Base-by-base conservation (phyloP, 2,329 filamentous ascomycete genomes). In the Trichophyton verrucosum region DNA sequence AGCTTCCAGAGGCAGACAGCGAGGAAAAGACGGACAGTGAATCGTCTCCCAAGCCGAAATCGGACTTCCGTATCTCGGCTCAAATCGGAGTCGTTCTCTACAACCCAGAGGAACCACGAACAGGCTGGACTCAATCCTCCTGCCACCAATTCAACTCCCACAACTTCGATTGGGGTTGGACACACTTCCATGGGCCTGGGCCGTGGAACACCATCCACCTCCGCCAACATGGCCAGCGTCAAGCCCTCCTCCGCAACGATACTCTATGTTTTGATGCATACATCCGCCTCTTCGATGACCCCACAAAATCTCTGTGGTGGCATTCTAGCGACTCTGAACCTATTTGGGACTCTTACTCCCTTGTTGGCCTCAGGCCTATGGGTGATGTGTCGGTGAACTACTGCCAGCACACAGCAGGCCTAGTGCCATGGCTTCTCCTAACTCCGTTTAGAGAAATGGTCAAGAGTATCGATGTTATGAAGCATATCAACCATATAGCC, bases 161-260 rank as follows among this genome's bases (percentile, higher is more conserved):
- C 58, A 82, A 81, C 47, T 71, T 82, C 11, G 83, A 86, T 65
- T 85, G 82, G 78, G 83, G 83, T 1, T 86, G 82, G 82, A 82
- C 81, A 38, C 79, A 82, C 61, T 86, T 84, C 68, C 78, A 81
- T 65, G 79, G 79, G 4, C 81, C 81, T 65, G 79, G 79, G 3
- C 81, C 81, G 3, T 81, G 81, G 72, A 80, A 81, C 62, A 77
- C 84, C 51, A 82, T 86, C 57, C 78, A 82, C 58, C 70, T 75
- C 38, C 81, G 83, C n/a, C 77, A 79, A 61, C 80, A 79, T 60
- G 77, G 78, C 36, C 81, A 85, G 66, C 78, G 82, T 38, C 78
- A 82, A 67, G 79, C 83, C 8, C 73, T 86, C 7, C 74, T 86
- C 20, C 81, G 78, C 38, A 76, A 84, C 64, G 83, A 86, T 66